Conservation (phyloP, 495 filamentous ascomycete species). For the Hypoxylon lienhwacheense region DNA sequence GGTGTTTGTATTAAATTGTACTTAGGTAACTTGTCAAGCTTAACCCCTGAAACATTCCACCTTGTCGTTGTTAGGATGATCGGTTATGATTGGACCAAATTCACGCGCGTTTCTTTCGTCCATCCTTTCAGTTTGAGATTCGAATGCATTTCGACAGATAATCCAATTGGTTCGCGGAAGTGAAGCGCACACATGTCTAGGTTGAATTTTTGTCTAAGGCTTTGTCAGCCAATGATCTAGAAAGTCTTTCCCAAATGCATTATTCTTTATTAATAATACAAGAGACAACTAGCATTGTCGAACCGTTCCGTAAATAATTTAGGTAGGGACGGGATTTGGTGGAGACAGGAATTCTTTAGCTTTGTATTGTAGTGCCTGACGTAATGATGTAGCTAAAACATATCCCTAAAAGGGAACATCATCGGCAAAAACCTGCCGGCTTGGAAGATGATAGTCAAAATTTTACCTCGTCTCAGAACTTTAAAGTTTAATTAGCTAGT, state of each 20-base stretch:
- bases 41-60: slow-evolving; percentile 25
- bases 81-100: slow-evolving; percentile 26
- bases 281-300: too few relatives aligned
- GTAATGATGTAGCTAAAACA: slow-evolving; percentile 11
- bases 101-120: slow-evolving; percentile 29
- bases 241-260: too few relatives aligned
- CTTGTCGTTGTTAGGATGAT: too few relatives aligned
- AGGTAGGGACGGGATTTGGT: too few relatives aligned
- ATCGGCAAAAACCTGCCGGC: slow-evolving; percentile 1
- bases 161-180: too few relatives aligned
- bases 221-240: slow-evolving; percentile 3
- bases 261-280: not conserved
- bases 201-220: not conserved
- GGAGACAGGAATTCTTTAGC: slow-evolving; percentile 3
- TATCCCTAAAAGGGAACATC: slow-evolving; percentile 8
- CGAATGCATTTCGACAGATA: not conserved
- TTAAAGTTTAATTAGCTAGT: too few relatives aligned
- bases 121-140: not conserved
- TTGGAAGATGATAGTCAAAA: slow-evolving; percentile 8
- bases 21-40: slow-evolving; percentile 9
- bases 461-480: too few relatives aligned
- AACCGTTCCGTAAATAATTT: too few relatives aligned
- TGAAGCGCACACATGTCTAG: not conserved
- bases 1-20: slow-evolving; percentile 15
- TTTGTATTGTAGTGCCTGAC: slow-evolving; percentile 21